Evolutionary conservation across 73 alveolate genomes (phyloP).

Genomic region (Paraurostyla sp.): DNA sequence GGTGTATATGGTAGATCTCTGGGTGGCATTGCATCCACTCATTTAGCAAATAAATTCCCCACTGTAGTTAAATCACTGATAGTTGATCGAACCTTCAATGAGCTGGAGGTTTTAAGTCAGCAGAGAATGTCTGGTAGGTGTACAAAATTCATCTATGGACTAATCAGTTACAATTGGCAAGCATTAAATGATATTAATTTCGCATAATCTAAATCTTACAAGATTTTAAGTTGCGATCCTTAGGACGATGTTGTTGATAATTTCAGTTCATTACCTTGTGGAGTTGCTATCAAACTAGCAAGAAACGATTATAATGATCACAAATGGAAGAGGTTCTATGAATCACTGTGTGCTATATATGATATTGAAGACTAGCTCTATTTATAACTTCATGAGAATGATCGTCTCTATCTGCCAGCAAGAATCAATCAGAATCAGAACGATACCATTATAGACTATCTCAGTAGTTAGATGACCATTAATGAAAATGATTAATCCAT

Average conservation of each 20-base stretch:
- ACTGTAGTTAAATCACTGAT: constrained; percentile 71
- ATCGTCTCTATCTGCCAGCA: not conserved
- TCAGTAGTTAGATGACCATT: not conserved
- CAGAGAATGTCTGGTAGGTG: constrained; percentile 63
- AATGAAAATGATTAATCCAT: too few relatives aligned
- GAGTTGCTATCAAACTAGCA: constrained; percentile 56
- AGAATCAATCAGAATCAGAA: not conserved
- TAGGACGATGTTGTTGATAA: constrained; percentile 70
- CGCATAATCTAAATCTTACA: constrained; percentile 67
- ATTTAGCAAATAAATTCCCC: constrained; percentile 76
- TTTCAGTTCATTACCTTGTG: constrained; percentile 69
- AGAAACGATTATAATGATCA: not conserved
- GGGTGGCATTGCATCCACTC: constrained; percentile 88
- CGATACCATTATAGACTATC: not conserved
- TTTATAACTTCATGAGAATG: not conserved
- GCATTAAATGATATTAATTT: constrained; percentile 70
- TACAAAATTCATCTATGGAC: constrained; percentile 57
- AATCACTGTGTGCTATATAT: constrained; percentile 29
- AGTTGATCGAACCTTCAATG: constrained; percentile 85
- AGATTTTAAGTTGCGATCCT: constrained; percentile 79
- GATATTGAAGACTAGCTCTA: constrained; percentile 18
- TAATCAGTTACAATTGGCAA: constrained; percentile 54
- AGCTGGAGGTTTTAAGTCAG: constrained; percentile 64
- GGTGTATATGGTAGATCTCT: constrained; percentile 89
- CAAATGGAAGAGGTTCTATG: not conserved